Base-by-base conservation (phyloP, 306 rosid species). In the Trifolium pratense region DNA sequence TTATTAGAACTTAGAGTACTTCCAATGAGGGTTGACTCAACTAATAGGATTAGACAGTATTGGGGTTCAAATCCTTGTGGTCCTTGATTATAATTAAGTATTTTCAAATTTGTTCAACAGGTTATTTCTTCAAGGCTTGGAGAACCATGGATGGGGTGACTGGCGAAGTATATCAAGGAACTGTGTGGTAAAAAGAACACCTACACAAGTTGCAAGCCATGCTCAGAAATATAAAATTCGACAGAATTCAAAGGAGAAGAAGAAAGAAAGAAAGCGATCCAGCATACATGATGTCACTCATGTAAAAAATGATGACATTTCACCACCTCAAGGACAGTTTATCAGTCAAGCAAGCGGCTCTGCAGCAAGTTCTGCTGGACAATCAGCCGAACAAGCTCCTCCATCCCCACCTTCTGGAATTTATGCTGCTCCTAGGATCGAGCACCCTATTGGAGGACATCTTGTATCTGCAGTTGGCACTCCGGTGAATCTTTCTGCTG, bases 141-240 rank as follows among this genome's bases (percentile, higher is more conserved):
- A 90, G 3, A 88, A 90, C 66, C 90, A 88, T 37, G 98, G 96
- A 57, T 86, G 90, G 82, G 98, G 98, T 7, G 94, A 92, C 73
- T 92, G 98, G 98, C 85, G 91, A 71, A 88, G 96, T 57, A 92
- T 92, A 87, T 92, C 98, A 5, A 87, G 96, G 32, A 88, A 90
- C 79, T 90, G 80, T 75, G 98, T 92, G 51, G 95, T 90, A 55
- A 90, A 96, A 39, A 87, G 92, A 78, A 90, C 96, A 7, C 98
- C 96, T 3, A 92, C 98, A 3, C 98, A 92, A 80, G 96, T 92
- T 42, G 98, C 98, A 76, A 92, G 96, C 84, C 98, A 92, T 68
- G 96, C 98, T 70, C 96, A 92, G 45, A 92, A 92, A 62, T 92
- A 92, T 79, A 88, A 87, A 78, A 88, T 90, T 52, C 95, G 96